phyloP scores from a whole-genome alignment of 2,329 filamentous ascomycete genomes.

The Venturia pyrina region DNA sequence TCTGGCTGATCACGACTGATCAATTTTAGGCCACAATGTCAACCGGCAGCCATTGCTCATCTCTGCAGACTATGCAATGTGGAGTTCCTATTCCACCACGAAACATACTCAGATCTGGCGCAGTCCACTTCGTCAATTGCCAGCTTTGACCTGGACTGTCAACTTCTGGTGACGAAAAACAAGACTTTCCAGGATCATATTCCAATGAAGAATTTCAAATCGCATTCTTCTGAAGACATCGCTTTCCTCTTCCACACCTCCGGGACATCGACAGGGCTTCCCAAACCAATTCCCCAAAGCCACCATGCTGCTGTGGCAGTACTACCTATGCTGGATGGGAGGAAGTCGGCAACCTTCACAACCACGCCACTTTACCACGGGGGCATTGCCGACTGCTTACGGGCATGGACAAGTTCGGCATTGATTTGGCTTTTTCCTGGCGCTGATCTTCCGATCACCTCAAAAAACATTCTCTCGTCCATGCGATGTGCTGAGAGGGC shows the following conservation, averaged over 20 bases:
- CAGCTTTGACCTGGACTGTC: background rate
- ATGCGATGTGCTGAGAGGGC: constrained; percentile 29
- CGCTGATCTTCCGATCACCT: constrained; percentile 45
- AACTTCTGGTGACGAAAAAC: background rate
- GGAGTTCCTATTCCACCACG: constrained; percentile 37
- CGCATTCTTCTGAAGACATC: constrained; percentile 11
- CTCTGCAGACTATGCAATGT: constrained; percentile 41
- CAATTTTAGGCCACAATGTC: constrained; percentile 34
- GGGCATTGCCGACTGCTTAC: constrained; percentile 51
- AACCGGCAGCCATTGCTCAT: constrained; percentile 38
- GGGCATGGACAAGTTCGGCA: constrained; percentile 50
- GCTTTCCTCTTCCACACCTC: constrained; percentile 53
- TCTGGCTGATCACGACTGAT: constrained; percentile 9
- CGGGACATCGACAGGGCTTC: constrained; percentile 52
- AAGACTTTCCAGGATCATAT: background rate
- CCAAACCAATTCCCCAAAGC: constrained; percentile 52
- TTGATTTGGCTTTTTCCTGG: constrained; percentile 55
- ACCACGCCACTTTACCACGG: constrained; percentile 59
- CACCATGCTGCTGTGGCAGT: constrained; percentile 47
- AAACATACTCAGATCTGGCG: constrained; percentile 26
- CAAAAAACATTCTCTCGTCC: constrained; percentile 40
- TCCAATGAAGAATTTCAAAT: background rate
- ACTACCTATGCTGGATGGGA: constrained; percentile 37
- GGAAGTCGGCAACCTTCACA: constrained; percentile 45
- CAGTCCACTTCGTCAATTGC: constrained; percentile 17